These are phyloP conservation scores for Metschnikowia hibisci DNA, from an alignment of 805 yeast genomes.

Conservation along the genomic window DNA sequence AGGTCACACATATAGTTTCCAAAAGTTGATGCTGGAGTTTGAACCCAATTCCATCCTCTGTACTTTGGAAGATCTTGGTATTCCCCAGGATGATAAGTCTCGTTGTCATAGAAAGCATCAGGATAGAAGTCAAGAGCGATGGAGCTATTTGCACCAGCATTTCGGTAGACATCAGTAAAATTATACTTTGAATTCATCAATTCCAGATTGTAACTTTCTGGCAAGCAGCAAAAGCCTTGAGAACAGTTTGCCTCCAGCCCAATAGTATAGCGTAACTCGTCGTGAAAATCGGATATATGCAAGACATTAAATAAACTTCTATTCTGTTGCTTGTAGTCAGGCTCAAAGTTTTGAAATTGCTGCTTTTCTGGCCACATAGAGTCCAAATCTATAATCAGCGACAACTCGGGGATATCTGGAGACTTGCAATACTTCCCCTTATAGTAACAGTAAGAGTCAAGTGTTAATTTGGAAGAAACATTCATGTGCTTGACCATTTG, in stretches of 20 bases:
- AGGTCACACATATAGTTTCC: constrained; percentile 66
- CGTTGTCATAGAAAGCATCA: constrained; percentile 27
- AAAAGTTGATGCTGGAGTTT: constrained; percentile 54
- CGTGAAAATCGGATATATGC: constrained; percentile 65
- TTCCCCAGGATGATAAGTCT: constrained; percentile 28
- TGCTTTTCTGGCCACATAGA: constrained; percentile 38
- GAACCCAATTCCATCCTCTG: constrained; percentile 30
- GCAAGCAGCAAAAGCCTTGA: constrained; percentile 57
- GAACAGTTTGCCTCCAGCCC: constrained; percentile 60
- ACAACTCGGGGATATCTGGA: constrained; percentile 49
- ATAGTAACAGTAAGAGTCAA: constrained; percentile 53
- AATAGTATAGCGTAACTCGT: constrained; percentile 49
- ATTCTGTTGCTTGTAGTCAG: constrained; percentile 24
- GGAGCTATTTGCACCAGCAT: constrained; percentile 12
- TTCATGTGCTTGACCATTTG: constrained; percentile 36
- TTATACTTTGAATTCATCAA: constrained; percentile 24
- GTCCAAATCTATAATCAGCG: constrained; percentile 34
- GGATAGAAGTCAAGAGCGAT: constrained; percentile 27
- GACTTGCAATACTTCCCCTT: constrained; percentile 43
- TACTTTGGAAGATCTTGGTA: constrained; percentile 29
- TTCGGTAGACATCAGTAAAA: constrained; percentile 27
- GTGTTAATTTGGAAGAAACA: constrained; percentile 33
- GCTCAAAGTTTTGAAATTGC: constrained; percentile 23
- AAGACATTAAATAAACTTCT: constrained; percentile 51
- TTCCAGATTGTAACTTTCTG: constrained; percentile 39